A percentile compares a stretch with the other conserved stretches of the same genome.
phyloP scores from a whole-genome alignment of 2,329 filamentous ascomycete genomes.

The Westerdykella sp. region DNA sequence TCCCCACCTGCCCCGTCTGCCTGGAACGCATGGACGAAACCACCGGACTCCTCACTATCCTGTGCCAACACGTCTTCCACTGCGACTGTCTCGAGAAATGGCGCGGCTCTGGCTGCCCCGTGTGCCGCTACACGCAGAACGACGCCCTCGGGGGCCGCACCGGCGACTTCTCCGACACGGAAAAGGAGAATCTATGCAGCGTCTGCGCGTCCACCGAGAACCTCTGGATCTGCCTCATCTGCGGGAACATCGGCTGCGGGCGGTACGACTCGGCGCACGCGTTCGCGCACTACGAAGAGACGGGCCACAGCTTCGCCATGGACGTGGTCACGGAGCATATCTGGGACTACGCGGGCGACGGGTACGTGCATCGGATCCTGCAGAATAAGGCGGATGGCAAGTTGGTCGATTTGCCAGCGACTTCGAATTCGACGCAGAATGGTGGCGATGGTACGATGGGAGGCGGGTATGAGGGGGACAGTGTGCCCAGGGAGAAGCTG shows the following conservation, averaged over 20 bases:
- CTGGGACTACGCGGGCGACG: conserved; percentile 95
- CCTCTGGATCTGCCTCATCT: conserved; percentile 93
- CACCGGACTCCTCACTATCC: conserved; percentile 86
- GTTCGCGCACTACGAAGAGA: conserved; percentile 87
- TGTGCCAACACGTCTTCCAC: conserved; percentile 97
- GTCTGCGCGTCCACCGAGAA: conserved; percentile 75
- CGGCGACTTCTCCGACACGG: conserved; percentile 38
- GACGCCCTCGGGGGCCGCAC: conserved; percentile 36
- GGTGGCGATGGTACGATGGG: background rate
- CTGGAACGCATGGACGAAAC: conserved; percentile 98
- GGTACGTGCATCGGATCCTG: conserved; percentile 92
- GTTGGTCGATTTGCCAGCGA: conserved; percentile 75
- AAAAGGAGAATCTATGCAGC: conserved; percentile 61
- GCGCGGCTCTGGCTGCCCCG: conserved; percentile 88
- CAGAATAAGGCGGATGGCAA: conserved; percentile 91
- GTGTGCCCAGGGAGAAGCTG: conserved; percentile 64
- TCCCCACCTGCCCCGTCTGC: conserved; percentile 94
- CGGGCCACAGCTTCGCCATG: conserved; percentile 83
- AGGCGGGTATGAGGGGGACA: conserved; percentile 49
- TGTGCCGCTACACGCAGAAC: conserved; percentile 82
- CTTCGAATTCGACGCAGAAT: conserved; percentile 20
- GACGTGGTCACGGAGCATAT: conserved; percentile 91
- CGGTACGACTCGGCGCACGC: conserved; percentile 91
- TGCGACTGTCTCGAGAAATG: conserved; percentile 94
- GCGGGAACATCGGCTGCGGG: conserved; percentile 86